These are phyloP conservation scores for Phytophthora macrochlamydospora DNA, from an alignment of 352 stramenopile genomes.

Conservation along the genomic window DNA sequence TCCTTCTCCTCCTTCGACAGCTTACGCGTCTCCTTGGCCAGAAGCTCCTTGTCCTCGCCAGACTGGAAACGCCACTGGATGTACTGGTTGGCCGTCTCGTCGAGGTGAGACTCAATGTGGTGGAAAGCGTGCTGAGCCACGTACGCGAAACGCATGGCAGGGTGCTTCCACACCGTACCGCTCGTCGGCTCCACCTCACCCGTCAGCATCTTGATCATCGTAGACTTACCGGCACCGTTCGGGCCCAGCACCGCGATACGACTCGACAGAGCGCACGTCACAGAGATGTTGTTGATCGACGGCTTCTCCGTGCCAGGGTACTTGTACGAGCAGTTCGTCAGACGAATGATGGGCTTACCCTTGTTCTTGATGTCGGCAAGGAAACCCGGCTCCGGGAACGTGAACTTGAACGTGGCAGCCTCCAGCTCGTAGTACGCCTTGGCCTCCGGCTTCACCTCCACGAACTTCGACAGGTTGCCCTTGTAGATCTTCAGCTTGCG, in stretches of 20 bases:
- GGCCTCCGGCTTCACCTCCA: conserved; percentile 87
- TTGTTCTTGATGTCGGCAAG: conserved; percentile 92
- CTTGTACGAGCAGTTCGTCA: conserved; percentile 86
- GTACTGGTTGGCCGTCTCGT: conserved; percentile 96
- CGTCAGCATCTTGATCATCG: conserved; percentile 95
- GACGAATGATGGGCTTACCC: conserved; percentile 90
- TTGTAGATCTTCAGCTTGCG: conserved; percentile 92
- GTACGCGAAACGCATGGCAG: conserved; percentile 93
- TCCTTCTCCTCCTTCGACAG: conserved; percentile 93
- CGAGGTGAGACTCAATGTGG: conserved; percentile 97
- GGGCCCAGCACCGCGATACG: conserved; percentile 85
- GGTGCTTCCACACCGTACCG: conserved; percentile 87
- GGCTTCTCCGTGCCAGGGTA: conserved; percentile 83
- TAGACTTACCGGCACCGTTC: conserved; percentile 96
- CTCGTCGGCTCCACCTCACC: conserved; percentile 79
- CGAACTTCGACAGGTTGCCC: conserved; percentile 86
- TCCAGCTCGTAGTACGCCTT: conserved; percentile 91
- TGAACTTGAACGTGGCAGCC: conserved; percentile 86
- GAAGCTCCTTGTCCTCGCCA: conserved; percentile 90
- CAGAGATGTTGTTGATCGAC: conserved; percentile 83
- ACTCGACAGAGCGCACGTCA: conserved; percentile 81
- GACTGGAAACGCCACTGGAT: conserved; percentile 97
- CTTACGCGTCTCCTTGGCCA: conserved; percentile 93
- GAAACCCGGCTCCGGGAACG: conserved; percentile 88
- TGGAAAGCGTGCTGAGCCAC: conserved; percentile 98